Percentiles rank a stretch among this genome's conserved stretches.
phyloP scores from a whole-genome alignment of 78 protist species.

The Capsaspora owczarzaki region DNA sequence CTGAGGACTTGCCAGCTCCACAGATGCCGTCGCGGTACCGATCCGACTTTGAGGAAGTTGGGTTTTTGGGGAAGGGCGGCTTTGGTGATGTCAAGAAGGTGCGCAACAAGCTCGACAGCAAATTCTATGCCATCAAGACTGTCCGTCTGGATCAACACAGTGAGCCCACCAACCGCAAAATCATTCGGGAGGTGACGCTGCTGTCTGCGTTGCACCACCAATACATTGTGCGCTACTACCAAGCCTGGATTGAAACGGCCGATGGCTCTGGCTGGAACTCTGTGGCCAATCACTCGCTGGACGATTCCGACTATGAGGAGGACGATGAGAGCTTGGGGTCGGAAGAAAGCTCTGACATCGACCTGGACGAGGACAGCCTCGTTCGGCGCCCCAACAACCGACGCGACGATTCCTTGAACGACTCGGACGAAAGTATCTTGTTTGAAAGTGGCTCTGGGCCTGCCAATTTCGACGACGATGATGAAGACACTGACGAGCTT shows the following conservation, averaged over 20 bases:
- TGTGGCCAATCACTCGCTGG: not conserved
- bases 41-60: conserved; percentile 12
- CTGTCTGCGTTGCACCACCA: conserved; percentile 19
- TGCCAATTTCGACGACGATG: too few relatives aligned
- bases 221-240: conserved; percentile 32
- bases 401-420: too few relatives aligned
- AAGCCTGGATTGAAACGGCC: conserved; percentile 26
- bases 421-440: too few relatives aligned
- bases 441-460: too few relatives aligned
- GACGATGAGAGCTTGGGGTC: not conserved
- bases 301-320: not conserved
- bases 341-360: too few relatives aligned
- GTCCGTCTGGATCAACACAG: not conserved
- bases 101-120: conserved; percentile 17
- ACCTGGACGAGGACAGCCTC: too few relatives aligned
- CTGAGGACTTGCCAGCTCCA: not conserved
- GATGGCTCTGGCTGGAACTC: not conserved
- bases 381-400: too few relatives aligned
- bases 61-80: conserved; percentile 16
- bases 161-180: not conserved
- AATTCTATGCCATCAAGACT: conserved; percentile 25
- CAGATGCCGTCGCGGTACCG: conserved; percentile 10
- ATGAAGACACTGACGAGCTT: too few relatives aligned
- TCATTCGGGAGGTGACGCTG: conserved; percentile 25
- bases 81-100: conserved; percentile 16